A percentile compares a stretch with the other conserved stretches of the same genome.
phyloP scores from a whole-genome alignment of 2,329 filamentous ascomycete genomes.

The Alternaria triticina region DNA sequence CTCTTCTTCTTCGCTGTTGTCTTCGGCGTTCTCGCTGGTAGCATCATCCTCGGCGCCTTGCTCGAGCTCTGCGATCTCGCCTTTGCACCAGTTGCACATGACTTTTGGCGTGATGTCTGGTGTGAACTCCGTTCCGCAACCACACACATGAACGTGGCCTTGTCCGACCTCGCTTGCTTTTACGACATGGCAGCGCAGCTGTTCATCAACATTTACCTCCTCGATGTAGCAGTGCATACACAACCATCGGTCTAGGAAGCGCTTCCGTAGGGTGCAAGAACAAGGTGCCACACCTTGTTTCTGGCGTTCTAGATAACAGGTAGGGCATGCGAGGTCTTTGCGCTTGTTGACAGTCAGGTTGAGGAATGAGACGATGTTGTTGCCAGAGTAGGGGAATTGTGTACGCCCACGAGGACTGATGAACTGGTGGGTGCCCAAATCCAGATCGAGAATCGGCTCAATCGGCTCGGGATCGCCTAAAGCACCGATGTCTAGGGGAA shows the following conservation, averaged over 20 bases:
- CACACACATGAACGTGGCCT: conserved; percentile 2
- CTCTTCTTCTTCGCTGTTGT: not conserved
- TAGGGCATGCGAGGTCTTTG: conserved; percentile 17
- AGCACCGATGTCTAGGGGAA: conserved; percentile 14
- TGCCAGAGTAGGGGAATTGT: conserved; percentile 20
- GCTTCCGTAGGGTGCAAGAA: conserved; percentile 25
- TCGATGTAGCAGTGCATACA: conserved; percentile 20
- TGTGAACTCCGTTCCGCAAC: conserved; percentile 3
- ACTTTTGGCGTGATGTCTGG: not conserved
- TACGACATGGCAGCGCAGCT: not conserved
- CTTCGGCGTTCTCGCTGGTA: not conserved
- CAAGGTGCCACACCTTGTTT: conserved; percentile 4
- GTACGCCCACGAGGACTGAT: conserved; percentile 17
- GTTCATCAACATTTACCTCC: not conserved
- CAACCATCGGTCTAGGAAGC: conserved; percentile 25
- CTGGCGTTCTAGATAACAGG: conserved; percentile 14
- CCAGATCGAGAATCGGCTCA: conserved; percentile 25
- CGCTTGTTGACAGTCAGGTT: not conserved
- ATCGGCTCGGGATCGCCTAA: conserved; percentile 23
- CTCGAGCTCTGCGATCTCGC: not conserved
- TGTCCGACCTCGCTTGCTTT: not conserved
- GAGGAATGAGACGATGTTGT: conserved; percentile 10
- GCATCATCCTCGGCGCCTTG: not conserved
- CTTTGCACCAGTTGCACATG: conserved; percentile 18
- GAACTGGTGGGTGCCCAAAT: conserved; percentile 20